A percentile compares a stretch with the other conserved stretches of the same genome.
phyloP scores from a whole-genome alignment of 2,329 filamentous ascomycete genomes.

The Aureobasidium namibiae region DNA sequence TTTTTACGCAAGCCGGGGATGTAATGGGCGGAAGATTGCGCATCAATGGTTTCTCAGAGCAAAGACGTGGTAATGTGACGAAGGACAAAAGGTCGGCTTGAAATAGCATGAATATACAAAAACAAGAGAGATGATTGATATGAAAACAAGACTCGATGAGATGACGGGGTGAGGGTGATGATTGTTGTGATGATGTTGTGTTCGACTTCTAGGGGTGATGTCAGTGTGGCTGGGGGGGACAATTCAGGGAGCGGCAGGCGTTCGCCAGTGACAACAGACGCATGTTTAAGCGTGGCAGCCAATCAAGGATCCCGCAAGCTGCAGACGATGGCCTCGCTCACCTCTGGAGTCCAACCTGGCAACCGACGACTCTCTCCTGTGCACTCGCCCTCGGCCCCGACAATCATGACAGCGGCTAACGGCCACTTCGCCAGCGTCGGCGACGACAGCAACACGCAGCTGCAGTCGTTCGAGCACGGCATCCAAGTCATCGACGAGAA shows the following conservation, averaged over 20 bases:
- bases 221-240: neutral
- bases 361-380: slow-evolving; percentile 10
- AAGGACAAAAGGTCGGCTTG: neutral
- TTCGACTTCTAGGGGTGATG: neutral
- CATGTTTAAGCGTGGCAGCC: slow-evolving; percentile 8
- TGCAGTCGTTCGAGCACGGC: slow-evolving; percentile 76
- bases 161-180: neutral
- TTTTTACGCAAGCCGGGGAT: slow-evolving; percentile 4
- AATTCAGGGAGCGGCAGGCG: neutral
- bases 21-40: slow-evolving; percentile 1
- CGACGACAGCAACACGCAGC: slow-evolving; percentile 55
- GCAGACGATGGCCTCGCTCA: slow-evolving; percentile 4
- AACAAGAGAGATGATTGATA: neutral
- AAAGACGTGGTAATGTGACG: neutral
- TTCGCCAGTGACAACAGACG: neutral
- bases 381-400: slow-evolving; percentile 24
- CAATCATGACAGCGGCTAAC: slow-evolving; percentile 49
- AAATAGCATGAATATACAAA: neutral
- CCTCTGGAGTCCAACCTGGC: neutral
- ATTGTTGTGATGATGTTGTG: too few relatives aligned
- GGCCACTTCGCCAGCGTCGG: slow-evolving; percentile 67
- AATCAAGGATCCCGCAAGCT: neutral
- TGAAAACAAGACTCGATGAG: too few relatives aligned
- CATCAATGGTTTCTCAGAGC: neutral
- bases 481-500: slow-evolving; percentile 95